A percentile compares a stretch with the other conserved stretches of the same genome.
These are phyloP conservation scores for Saccharomycopsis schoenii DNA, from an alignment of 805 yeast genomes.

Conservation along the genomic window DNA sequence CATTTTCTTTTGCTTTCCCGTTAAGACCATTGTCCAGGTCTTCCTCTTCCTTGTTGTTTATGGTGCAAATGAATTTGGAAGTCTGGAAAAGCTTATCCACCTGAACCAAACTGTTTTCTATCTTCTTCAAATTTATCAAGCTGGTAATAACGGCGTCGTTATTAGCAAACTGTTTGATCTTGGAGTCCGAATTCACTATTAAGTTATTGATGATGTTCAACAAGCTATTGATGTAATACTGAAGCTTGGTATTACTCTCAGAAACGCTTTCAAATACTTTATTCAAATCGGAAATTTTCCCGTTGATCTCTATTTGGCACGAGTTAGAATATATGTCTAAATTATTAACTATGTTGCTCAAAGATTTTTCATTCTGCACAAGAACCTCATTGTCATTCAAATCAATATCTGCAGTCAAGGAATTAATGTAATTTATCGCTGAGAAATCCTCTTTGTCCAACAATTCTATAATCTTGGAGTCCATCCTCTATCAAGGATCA, in stretches of 20 bases:
- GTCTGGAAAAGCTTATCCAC: slow-evolving; percentile 15
- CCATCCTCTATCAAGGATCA: neutral
- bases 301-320: slow-evolving; percentile 1
- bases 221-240: slow-evolving; percentile 11
- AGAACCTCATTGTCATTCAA: slow-evolving; percentile 7
- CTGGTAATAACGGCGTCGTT: slow-evolving; percentile 9
- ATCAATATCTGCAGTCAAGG: neutral
- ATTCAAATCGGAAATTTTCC: neutral
- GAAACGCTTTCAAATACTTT: slow-evolving; percentile 7
- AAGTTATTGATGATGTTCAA: slow-evolving; percentile 8
- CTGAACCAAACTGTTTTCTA: neutral
- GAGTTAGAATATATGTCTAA: slow-evolving; percentile 2
- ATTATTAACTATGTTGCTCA: slow-evolving; percentile 7
- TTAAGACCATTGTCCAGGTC: neutral
- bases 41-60: slow-evolving; percentile 3
- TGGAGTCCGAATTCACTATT: slow-evolving; percentile 1
- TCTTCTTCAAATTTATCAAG: slow-evolving; percentile 6
- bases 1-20: neutral
- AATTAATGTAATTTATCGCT: slow-evolving; percentile 13
- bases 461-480: slow-evolving; percentile 2
- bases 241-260: slow-evolving; percentile 8
- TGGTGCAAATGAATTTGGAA: slow-evolving; percentile 15
- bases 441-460: slow-evolving; percentile 17
- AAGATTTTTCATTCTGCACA: slow-evolving; percentile 1
- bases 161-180: neutral